Conservation (phyloP, 345 rosid species). For the Eucalyptus leucophloia region DNA sequence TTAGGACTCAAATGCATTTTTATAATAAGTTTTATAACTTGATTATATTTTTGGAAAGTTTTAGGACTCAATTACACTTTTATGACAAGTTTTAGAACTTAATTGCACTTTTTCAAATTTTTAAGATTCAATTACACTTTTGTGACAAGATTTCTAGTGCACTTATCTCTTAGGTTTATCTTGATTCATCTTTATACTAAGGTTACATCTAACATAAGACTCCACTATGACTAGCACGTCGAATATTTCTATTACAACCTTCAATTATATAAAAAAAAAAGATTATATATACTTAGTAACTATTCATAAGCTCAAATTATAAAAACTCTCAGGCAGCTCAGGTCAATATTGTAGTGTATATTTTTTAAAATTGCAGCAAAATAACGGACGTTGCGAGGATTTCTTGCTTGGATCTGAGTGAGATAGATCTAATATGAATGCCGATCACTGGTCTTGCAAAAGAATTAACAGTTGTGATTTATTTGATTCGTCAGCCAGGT, state of each 20-base stretch:
- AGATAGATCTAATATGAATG: neutral
- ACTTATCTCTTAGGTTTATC: no score
- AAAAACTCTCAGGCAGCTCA: no score
- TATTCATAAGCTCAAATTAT: no score
- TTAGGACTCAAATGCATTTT: no score
- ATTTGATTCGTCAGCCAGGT: neutral
- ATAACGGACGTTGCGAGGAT: neutral
- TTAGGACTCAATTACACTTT: rapidly evolving
- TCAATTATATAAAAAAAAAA: no score
- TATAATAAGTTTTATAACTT: rapidly evolving
- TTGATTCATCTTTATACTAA: no score
- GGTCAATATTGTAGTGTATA: no score
- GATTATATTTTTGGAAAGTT: rapidly evolving
- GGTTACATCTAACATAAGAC: no score
- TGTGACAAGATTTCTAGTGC: rapidly evolving
- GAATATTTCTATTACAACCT: no score
- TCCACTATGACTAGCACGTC: no score
- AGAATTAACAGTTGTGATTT: rapidly evolving
- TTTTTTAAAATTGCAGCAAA: neutral
- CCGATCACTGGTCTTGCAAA: no score
- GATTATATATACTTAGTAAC: no score
- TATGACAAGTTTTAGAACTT: rapidly evolving
- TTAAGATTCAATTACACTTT: rapidly evolving
- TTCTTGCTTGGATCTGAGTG: neutral
- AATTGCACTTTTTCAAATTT: rapidly evolving